phyloP scores from a whole-genome alignment of 2,329 filamentous ascomycete species.

The Stemphylium vesicarium region DNA sequence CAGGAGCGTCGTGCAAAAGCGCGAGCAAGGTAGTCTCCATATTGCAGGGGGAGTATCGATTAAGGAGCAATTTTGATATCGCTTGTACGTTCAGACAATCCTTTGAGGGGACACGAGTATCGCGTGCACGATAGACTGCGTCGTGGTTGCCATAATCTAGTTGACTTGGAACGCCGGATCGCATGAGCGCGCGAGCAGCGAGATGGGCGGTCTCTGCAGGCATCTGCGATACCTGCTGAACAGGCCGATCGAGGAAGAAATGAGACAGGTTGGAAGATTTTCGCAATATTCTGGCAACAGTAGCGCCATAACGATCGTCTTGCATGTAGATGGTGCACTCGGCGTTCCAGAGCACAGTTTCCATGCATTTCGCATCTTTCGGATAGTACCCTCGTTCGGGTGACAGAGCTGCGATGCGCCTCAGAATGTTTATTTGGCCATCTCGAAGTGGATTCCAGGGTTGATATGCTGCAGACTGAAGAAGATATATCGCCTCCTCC shows the following conservation, averaged over 20 bases:
- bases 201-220: conserved; percentile 21
- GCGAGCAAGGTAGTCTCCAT: conserved; percentile 10
- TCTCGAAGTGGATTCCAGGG: conserved; percentile 34
- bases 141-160: background rate
- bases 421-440: conserved; percentile 8
- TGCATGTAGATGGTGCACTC: conserved; percentile 33
- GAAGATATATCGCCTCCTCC: conserved; percentile 62
- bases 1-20: conserved; percentile 41
- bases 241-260: background rate
- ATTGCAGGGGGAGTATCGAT: conserved; percentile 14
- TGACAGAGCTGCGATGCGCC: conserved; percentile 43
- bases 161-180: background rate
- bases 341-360: conserved; percentile 41
- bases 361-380: conserved; percentile 30
- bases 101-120: conserved; percentile 5
- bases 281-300: conserved; percentile 22
- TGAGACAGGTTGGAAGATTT: conserved; percentile 17
- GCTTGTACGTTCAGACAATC: conserved; percentile 12
- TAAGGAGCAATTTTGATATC: conserved; percentile 19
- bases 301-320: conserved; percentile 36
- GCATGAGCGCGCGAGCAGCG: conserved; percentile 20
- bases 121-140: conserved; percentile 20
- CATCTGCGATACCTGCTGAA: background rate
- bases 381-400: conserved; percentile 47
- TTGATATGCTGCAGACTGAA: conserved; percentile 59